Evolutionary conservation across 345 rosid species (phyloP), one percentile per base, ranked within the genome.

Genomic region (Crucihimalaya himalaica): DNA sequence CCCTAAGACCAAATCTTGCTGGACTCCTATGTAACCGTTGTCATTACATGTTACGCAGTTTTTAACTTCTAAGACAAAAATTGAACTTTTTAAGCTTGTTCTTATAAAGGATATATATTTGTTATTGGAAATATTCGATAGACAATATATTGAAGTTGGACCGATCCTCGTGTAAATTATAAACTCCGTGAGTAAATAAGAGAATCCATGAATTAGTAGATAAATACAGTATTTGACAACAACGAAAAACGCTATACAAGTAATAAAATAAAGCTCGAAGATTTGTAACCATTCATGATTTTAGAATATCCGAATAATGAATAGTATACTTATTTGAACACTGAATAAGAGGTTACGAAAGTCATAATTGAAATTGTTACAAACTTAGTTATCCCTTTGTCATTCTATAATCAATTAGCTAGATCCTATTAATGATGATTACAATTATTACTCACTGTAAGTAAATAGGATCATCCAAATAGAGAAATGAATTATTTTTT

Each of bases 1-100:
- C 67, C 89, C 86, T 32, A 76, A 16, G 59, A 86, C 89, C 12
- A 35, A 48, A 5, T 39, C 89, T 71, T 77, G 81, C 16, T 77
- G 81, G 81, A 77, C 81, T 77, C 81, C 77, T 51, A 71, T 77
- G 77, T 72, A 63, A 71, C 13, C 62, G 32, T 40, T 42, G 13
- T 69, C 54, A 28, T 59, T 23, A 40, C 42, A 21, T 70, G 53
- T 69, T 53, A 16, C 28, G 12, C 23, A 61, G 63, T 23, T 32
- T 68, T 28, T 25, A 47, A 18, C 39, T 27, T 66, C 16, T 29
- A 37, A 28, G 27, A 32, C 21, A 57, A 56, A 56, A 66, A 56
- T 20, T 64, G 46, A 55, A 46, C 46, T 21, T 73, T 29, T 29
- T 27, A 46, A 23, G 56, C 18, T 54, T 47, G 18, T 2, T 14